Evolutionary conservation across 202 grass and related monocot genomes (phyloP), one percentile per base, ranked within the genome.

Genomic region (Setaria viridis): DNA sequence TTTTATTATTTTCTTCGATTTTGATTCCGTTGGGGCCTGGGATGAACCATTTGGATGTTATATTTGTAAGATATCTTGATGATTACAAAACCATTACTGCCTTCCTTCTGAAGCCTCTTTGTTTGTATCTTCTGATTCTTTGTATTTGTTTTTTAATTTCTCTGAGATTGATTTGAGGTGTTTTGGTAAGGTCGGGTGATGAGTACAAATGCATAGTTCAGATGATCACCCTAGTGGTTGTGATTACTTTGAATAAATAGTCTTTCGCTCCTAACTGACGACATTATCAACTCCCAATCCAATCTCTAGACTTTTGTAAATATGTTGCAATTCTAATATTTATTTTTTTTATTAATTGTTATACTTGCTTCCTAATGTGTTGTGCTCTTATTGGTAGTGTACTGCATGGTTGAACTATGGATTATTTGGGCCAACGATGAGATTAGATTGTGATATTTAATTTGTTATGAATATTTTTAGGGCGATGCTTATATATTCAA

Each of bases 221-320:
- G 48, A 92, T 94, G 82, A 90, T 88, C 42, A 82, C 70, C 76
- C 82, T 19, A 7, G 56, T 42, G 82, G 74, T 73, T 86, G 30
- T 94, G 92, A 94, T 94, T 91, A 91, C 43, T 5, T 67, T 6
- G 54, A 64, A 78, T 29, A 79, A 79, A 75, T 67, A 67, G 86
- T 94, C 92, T 91, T 93, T 82, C 86, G 85, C 87, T 92, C 84
- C 87, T 90, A 93, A 20, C 88, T 90, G 88, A 90, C 71, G 51
- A 13, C 68, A 70, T 85, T 42, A 12, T 6, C 1, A 42, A 59
- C 42, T 45, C 1, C 12, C 6, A 3, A 9, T 54, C 12, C 6
- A 3, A 9, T 54, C 6, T n/a, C 19, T 55, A 5, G 53, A 9
- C 2, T 57, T 57, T 9, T 49, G 5, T 45, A 3, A 43, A 5